Conservation (phyloP, 148 eudicot species). For the Vaccinium corymbosum region DNA sequence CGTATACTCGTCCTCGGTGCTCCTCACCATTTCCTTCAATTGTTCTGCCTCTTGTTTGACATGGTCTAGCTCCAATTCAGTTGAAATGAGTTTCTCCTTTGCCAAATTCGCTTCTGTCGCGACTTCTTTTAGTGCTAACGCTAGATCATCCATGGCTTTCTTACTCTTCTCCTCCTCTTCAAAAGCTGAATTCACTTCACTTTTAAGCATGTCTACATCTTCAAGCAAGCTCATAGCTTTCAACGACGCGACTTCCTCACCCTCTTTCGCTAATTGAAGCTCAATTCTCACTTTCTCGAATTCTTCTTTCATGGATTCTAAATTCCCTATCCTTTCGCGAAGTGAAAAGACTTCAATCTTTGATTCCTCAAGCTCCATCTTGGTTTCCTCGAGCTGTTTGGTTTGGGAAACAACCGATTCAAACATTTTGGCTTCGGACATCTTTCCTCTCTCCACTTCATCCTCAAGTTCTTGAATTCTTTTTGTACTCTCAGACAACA, state of each 20-base stretch:
- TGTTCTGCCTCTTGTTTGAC: constrained; percentile 43
- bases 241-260: constrained; percentile 20
- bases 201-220: constrained; percentile 48
- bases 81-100: constrained; percentile 45
- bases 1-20: constrained; percentile 36
- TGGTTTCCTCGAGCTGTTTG: constrained; percentile 48
- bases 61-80: constrained; percentile 40
- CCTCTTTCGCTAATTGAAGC: constrained; percentile 22
- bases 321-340: constrained; percentile 28
- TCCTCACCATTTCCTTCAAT: constrained; percentile 37
- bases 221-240: constrained; percentile 22
- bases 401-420: constrained; percentile 37
- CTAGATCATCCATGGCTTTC: constrained; percentile 89
- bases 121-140: constrained; percentile 71
- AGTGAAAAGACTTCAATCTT: constrained; percentile 44
- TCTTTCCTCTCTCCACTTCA: constrained; percentile 43
- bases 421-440: constrained; percentile 36
- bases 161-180: constrained; percentile 76
- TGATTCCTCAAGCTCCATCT: constrained; percentile 45
- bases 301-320: background rate
- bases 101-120: constrained; percentile 50
- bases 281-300: constrained; percentile 9
- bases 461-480: constrained; percentile 47
- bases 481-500: constrained; percentile 28
- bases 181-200: constrained; percentile 47